A percentile compares a stretch with the other conserved stretches of the same genome.
These are phyloP conservation scores for Sungouiozyma intestinalis DNA, from an alignment of 805 yeast species.

Conservation along the genomic window DNA sequence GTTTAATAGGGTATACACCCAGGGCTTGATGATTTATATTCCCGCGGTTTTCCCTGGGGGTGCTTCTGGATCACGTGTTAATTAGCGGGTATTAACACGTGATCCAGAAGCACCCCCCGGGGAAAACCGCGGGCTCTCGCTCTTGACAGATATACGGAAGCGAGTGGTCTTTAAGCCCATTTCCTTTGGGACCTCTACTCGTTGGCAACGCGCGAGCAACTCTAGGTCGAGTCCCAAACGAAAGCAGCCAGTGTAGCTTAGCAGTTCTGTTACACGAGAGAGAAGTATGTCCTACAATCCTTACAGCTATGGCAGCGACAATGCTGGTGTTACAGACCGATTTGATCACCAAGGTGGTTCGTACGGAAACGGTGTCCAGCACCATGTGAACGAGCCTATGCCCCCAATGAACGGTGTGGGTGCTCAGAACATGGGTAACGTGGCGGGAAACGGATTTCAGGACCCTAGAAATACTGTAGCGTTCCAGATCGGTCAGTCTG, in stretches of 20 bases:
- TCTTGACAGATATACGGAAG: neutral
- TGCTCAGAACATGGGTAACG: constrained; percentile 4
- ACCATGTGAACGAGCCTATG: constrained; percentile 1
- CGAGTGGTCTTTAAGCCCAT: neutral
- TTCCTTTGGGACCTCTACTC: neutral
- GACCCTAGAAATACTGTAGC: constrained; percentile 82
- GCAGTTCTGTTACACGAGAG: no score
- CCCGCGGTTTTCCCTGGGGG: no score
- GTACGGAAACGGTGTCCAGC: constrained; percentile 3
- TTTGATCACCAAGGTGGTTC: constrained; percentile 13
- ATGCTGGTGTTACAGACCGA: constrained; percentile 3
- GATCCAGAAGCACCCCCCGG: no score
- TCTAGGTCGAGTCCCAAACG: no score
- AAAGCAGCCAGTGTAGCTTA: no score
- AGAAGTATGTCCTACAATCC: constrained; percentile 41
- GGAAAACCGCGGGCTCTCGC: neutral
- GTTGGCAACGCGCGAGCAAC: no score
- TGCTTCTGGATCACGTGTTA: neutral
- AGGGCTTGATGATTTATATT: no score
- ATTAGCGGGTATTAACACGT: neutral
- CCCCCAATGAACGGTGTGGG: neutral
- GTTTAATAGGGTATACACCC: no score
- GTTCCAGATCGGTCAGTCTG: constrained; percentile 76
- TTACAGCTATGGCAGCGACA: constrained; percentile 14
- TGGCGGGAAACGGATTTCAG: constrained; percentile 37